These are phyloP conservation scores for Cnidoscolus chayamansa DNA, from an alignment of 441 rosid species.

Conservation along the genomic window DNA sequence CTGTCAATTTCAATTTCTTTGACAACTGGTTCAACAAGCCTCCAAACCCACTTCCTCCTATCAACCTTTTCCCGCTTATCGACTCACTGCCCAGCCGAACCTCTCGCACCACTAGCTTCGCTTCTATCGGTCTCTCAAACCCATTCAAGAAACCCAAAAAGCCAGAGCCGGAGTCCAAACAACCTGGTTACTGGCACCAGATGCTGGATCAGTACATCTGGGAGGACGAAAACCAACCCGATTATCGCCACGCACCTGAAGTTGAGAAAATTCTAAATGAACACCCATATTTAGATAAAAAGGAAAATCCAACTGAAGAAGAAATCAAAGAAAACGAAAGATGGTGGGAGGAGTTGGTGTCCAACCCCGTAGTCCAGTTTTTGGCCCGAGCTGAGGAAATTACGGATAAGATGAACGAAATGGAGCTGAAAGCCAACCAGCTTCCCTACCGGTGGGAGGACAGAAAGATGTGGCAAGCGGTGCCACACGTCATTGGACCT, in stretches of 20 bases:
- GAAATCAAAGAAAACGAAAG: constrained; percentile 62
- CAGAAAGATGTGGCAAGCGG: constrained; percentile 59
- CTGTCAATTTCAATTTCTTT: constrained; percentile 71
- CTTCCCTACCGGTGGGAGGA: constrained; percentile 67
- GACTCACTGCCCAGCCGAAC: constrained; percentile 32
- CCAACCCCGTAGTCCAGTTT: constrained; percentile 65
- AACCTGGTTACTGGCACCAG: constrained; percentile 42
- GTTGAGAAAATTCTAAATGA: constrained; percentile 60
- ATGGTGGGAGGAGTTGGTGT: constrained; percentile 58
- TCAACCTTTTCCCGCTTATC: constrained; percentile 41
- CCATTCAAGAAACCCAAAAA: constrained; percentile 30
- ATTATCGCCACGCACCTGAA: constrained; percentile 67
- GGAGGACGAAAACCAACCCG: constrained; percentile 75
- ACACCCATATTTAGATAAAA: constrained; percentile 54
- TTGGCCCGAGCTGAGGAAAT: constrained; percentile 60
- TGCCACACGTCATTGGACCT: constrained; percentile 66
- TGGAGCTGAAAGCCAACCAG: constrained; percentile 56
- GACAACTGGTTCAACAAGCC: constrained; percentile 80
- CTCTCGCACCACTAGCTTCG: constrained; percentile 42
- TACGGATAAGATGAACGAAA: constrained; percentile 50
- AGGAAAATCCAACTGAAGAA: constrained; percentile 61
- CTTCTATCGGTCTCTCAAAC: constrained; percentile 45
- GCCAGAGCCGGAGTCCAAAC: constrained; percentile 28
- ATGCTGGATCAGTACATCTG: constrained; percentile 62
- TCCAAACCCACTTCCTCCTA: constrained; percentile 50